Conservation (phyloP, 176 grass and related monocot species). For the Carex littledalei region DNA sequence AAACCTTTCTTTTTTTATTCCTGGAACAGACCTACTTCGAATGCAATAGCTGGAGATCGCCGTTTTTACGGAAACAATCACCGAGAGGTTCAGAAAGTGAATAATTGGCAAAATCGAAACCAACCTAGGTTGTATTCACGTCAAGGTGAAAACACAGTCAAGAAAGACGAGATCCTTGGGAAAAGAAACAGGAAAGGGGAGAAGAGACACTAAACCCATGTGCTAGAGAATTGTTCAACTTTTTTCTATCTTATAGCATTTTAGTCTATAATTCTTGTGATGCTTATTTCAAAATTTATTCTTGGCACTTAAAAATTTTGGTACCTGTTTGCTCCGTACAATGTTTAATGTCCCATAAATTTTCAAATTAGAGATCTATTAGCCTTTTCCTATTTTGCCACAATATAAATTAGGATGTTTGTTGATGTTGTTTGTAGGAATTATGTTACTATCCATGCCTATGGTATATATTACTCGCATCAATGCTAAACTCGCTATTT, state of each 20-base stretch:
- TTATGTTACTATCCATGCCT: neutral
- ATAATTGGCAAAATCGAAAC: too few relatives aligned
- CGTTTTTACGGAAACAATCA: too few relatives aligned
- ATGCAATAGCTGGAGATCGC: too few relatives aligned
- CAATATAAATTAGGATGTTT: neutral
- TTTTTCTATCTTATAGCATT: neutral
- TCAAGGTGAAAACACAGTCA: neutral
- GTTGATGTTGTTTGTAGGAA: neutral
- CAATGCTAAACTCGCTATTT: too few relatives aligned
- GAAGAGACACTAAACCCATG: neutral
- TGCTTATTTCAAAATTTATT: neutral
- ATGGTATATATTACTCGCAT: too few relatives aligned
- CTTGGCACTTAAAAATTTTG: neutral
- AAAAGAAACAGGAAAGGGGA: conserved; percentile 37
- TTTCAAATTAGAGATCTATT: neutral
- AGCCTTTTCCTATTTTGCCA: neutral
- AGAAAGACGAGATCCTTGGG: conserved; percentile 13
- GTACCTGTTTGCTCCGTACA: neutral
- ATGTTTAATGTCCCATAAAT: neutral
- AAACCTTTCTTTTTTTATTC: too few relatives aligned
- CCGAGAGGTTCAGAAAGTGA: neutral
- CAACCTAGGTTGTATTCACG: too few relatives aligned
- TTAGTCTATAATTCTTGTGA: neutral
- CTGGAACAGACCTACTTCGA: too few relatives aligned
- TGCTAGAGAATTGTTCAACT: neutral